phyloP scores from a whole-genome alignment of 768 basidiomycete species.

The Tylopilus rubrobrunneus region DNA sequence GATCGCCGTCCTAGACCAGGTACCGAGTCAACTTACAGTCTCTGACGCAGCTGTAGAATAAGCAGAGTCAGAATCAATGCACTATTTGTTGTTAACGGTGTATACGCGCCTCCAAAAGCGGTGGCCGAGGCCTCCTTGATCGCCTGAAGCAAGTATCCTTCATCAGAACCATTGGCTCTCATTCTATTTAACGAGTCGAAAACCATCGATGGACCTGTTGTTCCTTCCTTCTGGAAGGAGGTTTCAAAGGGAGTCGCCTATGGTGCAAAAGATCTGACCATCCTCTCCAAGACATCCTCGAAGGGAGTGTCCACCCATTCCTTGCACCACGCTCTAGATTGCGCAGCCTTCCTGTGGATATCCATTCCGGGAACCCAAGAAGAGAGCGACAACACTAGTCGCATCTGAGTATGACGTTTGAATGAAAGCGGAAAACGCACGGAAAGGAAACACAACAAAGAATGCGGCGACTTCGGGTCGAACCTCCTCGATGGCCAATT shows the following conservation, averaged over 20 bases:
- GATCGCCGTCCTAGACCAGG: neutral
- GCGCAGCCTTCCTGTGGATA: constrained; percentile 24
- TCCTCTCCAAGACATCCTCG: constrained; percentile 11
- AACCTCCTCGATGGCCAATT: constrained; percentile 17
- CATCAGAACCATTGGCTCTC: neutral
- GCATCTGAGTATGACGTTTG: constrained; percentile 9
- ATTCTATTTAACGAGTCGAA: constrained; percentile 10
- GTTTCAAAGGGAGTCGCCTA: neutral
- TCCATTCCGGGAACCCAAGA: constrained; percentile 29
- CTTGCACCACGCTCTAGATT: constrained; percentile 15
- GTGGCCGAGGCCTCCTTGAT: constrained; percentile 21
- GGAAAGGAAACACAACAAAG: constrained; percentile 12
- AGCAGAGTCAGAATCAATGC: neutral
- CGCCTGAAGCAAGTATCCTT: constrained; percentile 1
- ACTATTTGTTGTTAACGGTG: neutral
- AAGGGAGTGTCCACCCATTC: constrained; percentile 22
- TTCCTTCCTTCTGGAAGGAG: constrained; percentile 8
- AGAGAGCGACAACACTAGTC: constrained; percentile 23
- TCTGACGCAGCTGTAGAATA: constrained; percentile 13
- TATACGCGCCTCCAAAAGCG: constrained; percentile 16
- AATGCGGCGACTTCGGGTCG: constrained; percentile 22
- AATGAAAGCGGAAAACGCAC: neutral
- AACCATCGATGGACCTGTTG: constrained; percentile 8
- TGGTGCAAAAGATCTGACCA: constrained; percentile 3
- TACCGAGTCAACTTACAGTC: constrained; percentile 8